Evolutionary conservation across 148 eudicot genomes (phyloP), one percentile per base, ranked within the genome.

Genomic region (Cornus kousa): DNA sequence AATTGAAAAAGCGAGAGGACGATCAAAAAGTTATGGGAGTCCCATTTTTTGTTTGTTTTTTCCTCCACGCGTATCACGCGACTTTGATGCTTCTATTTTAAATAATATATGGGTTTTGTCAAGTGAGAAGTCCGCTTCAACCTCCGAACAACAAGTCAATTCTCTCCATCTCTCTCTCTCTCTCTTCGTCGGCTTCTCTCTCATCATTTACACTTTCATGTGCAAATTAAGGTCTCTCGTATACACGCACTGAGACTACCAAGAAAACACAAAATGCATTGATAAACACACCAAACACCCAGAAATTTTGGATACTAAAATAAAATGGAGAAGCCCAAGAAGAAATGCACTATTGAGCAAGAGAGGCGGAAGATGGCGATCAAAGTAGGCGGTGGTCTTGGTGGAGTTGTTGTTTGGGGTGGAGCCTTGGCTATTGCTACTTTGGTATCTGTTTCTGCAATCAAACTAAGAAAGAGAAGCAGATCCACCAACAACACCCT

Each of bases 391-490:
- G 64, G 59, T 31, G 83, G 79, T 5, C n/a, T 72, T 53, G 84
- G 68, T 23, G 81, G 78, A 24, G 60, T 78, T 14, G 0, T 82
- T 19, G 28, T 82, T 55, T 73, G 68, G 71, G 84, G 81, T 5
- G 84, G 81, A 73, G 84, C 71, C 4, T 57, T 53, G 46, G 84
- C 79, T 40, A 67, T 73, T 81, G 83, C 77, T 22, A 37, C 84
- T 33, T n/a, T 78, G 5, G 71, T 69, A 9, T 59, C 81, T 16
- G 62, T 75, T 40, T 73, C 80, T 28, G 84, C 78, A 19, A 68
- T 73, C 33, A 78, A 32, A 78, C 53, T 37, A 12, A 77, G 73
- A 67, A 68, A 39, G 12, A 82, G 57, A 68, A 59, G 28, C 28
- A 28, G 70, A 80, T 35, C n/a, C 14, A 46, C 72, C 43, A 68